Evolutionary conservation across 164 flowering plant genomes (phyloP).

Genomic region (Tinospora cordifolia): DNA sequence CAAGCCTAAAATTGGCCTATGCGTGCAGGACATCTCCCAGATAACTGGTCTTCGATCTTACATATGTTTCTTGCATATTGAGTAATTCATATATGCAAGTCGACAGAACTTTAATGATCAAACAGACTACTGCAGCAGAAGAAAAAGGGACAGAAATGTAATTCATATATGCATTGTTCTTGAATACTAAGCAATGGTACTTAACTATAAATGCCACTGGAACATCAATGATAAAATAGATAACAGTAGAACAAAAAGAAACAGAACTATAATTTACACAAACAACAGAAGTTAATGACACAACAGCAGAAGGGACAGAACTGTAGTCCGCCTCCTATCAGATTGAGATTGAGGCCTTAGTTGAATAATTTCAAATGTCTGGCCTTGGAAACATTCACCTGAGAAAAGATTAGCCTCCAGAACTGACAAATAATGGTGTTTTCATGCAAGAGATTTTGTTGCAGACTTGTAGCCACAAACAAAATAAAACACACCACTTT

Average conservation of each 20-base stretch:
- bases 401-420: background rate
- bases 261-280: background rate
- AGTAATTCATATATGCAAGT: background rate
- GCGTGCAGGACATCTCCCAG: background rate
- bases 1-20: background rate
- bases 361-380: background rate
- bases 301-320: background rate
- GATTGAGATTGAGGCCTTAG: background rate
- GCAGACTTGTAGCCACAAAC: background rate
- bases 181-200: too few species aligned
- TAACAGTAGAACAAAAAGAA: background rate
- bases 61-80: background rate
- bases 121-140: background rate
- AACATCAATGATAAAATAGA: background rate
- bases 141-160: background rate
- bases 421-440: background rate
- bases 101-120: background rate
- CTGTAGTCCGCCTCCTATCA: background rate
- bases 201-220: background rate
- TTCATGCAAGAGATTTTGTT: background rate
- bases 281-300: background rate
- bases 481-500: background rate
- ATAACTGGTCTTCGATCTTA: background rate
- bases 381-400: background rate
- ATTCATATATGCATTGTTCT: background rate